Conservation (phyloP, 352 stramenopile species). For the Phytophthora gonapodyides region DNA sequence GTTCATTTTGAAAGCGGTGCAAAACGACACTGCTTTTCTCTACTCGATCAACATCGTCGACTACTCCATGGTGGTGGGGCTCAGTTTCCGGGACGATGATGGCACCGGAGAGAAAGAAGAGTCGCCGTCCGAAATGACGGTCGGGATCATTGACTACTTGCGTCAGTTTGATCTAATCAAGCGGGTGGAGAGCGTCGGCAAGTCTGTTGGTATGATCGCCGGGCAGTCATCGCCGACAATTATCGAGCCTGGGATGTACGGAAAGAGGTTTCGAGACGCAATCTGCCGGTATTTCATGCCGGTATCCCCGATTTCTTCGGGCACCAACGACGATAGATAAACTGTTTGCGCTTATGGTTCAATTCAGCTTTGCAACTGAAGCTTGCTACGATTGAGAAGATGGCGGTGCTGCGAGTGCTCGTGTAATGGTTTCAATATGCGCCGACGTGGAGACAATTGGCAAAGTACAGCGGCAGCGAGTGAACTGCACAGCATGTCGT, state of each 20-base stretch:
- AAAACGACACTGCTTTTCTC: conserved; percentile 98
- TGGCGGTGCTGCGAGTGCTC: conserved; percentile 39
- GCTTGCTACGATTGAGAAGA: conserved; percentile 10
- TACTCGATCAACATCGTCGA: conserved; percentile 99
- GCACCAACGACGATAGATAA: conserved; percentile 46
- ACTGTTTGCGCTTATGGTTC: not conserved
- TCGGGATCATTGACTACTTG: conserved; percentile 99
- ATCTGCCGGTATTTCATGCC: conserved; percentile 98
- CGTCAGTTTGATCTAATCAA: conserved; percentile 99
- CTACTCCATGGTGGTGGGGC: conserved; percentile 98
- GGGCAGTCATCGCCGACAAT: conserved; percentile 97
- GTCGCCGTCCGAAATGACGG: conserved; percentile 82
- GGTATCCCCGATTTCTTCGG: conserved; percentile 84
- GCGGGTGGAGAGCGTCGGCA: conserved; percentile 98
- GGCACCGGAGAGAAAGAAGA: conserved; percentile 28
- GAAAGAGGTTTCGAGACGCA: conserved; percentile 94
- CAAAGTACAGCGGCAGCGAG: conserved; percentile 66
- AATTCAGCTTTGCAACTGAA: not conserved
- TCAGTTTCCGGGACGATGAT: conserved; percentile 54
- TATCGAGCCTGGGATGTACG: conserved; percentile 97
- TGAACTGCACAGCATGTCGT: conserved; percentile 57
- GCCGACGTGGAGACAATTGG: conserved; percentile 54
- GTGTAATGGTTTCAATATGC: conserved; percentile 56
- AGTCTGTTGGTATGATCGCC: conserved; percentile 98
- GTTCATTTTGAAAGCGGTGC: conserved; percentile 87